phyloP scores from a whole-genome alignment of 1,139 yeast genomes.

The Lodderomyces parapsilosis region DNA sequence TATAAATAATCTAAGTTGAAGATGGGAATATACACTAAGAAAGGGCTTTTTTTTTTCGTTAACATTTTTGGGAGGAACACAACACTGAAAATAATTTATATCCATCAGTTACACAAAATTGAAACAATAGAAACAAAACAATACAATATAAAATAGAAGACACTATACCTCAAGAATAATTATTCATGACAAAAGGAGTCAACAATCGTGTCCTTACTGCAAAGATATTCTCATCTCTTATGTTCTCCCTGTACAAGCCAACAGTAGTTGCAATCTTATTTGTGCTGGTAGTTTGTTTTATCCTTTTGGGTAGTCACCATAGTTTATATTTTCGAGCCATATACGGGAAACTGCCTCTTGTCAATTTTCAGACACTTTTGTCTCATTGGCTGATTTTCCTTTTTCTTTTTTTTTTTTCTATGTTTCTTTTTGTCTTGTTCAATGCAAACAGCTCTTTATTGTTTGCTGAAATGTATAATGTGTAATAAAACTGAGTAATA shows the following conservation, averaged over 20 bases:
- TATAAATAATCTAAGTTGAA: background rate
- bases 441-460: no score
- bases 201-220: no score
- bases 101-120: conserved; percentile 1
- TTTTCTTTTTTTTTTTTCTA: no score
- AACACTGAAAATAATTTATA: background rate
- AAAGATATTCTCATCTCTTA: no score
- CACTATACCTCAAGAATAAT: no score
- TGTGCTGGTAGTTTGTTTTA: no score
- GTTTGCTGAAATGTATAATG: background rate
- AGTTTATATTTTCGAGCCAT: no score
- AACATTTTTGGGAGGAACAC: no score
- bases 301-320: no score
- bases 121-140: background rate
- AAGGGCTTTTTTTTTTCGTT: background rate
- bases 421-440: background rate
- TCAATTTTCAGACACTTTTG: background rate
- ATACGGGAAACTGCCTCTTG: background rate
- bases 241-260: no score
- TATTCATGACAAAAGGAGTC: background rate
- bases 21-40: background rate
- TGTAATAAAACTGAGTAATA: background rate
- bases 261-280: no score
- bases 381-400: background rate
- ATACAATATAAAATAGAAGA: background rate